A percentile compares a stretch with the other conserved stretches of the same genome.
Conservation (phyloP, 1,284 basidiomycete species). For the Cronartium quercuum region DNA sequence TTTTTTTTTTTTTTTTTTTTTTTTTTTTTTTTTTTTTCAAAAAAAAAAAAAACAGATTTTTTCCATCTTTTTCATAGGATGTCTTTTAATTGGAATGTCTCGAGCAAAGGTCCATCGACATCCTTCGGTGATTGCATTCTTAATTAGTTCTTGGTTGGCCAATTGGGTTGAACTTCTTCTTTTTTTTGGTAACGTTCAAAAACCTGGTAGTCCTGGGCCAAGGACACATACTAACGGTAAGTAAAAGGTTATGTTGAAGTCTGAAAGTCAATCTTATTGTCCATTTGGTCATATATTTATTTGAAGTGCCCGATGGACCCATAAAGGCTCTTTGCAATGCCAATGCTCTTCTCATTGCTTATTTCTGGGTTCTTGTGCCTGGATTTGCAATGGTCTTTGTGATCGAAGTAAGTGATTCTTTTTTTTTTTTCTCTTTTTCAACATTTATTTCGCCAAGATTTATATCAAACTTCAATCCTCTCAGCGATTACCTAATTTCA, state of each 20-base stretch:
- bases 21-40: too few relatives aligned
- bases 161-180: slow-evolving; percentile 29
- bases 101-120: slow-evolving; percentile 11
- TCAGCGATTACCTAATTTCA: too few relatives aligned
- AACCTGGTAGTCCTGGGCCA: neutral
- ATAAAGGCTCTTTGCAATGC: slow-evolving; percentile 22
- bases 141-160: slow-evolving; percentile 31
- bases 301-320: slow-evolving; percentile 21
- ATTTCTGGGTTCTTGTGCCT: slow-evolving; percentile 24
- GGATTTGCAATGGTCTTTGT: neutral
- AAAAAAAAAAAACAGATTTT: too few relatives aligned
- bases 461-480: too few relatives aligned
- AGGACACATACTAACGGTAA: neutral
- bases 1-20: too few relatives aligned
- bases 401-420: too few relatives aligned
- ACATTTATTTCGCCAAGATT: too few relatives aligned
- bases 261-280: too few relatives aligned
- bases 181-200: slow-evolving; percentile 24
- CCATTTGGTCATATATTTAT: neutral
- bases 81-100: slow-evolving; percentile 16
- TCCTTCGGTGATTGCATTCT: slow-evolving; percentile 23
- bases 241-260: neutral
- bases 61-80: slow-evolving; percentile 32
- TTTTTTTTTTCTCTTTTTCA: too few relatives aligned
- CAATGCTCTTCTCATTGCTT: slow-evolving; percentile 34